Evolutionary conservation across 371 early-diverging fungal genomes (phyloP).

Genomic region (Neoconidiobolus thromboides): DNA sequence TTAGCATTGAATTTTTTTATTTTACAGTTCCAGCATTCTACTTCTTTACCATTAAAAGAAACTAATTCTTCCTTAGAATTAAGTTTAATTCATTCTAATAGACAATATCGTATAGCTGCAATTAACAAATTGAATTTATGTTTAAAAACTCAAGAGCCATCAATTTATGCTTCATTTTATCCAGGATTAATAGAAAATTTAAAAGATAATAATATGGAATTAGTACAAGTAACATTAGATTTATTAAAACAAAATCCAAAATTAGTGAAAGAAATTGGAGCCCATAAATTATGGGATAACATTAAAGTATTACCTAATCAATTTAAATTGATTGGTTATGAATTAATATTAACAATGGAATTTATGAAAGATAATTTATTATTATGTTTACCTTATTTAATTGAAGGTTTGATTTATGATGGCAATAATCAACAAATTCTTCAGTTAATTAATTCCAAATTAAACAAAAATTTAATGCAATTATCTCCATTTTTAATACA

Average conservation of each 20-base stretch:
- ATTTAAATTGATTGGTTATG: not conserved
- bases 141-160: constrained; percentile 8
- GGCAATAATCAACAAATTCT: not conserved
- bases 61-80: constrained; percentile 48
- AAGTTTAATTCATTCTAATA: constrained; percentile 42
- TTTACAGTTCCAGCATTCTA: constrained; percentile 15
- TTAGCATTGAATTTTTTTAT: constrained; percentile 7
- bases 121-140: constrained; percentile 31
- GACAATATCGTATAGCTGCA: constrained; percentile 35
- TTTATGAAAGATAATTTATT: not conserved
- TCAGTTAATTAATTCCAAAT: too few relatives aligned
- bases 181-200: not conserved
- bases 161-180: not conserved
- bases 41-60: constrained; percentile 23
- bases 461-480: too few relatives aligned
- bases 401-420: not conserved
- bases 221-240: not conserved
- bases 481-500: too few relatives aligned
- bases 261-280: not conserved
- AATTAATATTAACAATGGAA: not conserved
- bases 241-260: not conserved
- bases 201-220: not conserved
- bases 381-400: not conserved
- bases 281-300: not conserved
- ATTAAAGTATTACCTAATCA: not conserved